Evolutionary conservation across 2,329 filamentous ascomycete species (phyloP).

Genomic region (Diplocarpon rosae): DNA sequence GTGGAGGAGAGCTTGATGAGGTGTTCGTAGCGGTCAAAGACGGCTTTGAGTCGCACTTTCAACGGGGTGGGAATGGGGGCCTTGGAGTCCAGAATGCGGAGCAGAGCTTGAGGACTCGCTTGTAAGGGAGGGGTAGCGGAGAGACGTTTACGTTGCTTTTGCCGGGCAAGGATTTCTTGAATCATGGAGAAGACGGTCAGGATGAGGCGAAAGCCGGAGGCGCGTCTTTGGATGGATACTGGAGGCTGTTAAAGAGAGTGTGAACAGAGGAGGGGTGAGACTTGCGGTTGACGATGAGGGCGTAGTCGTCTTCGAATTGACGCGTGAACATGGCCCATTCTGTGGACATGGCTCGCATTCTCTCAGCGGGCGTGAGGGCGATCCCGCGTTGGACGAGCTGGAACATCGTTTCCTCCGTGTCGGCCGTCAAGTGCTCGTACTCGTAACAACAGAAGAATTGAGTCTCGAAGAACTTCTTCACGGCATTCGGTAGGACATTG

Average conservation of each 20-base stretch:
- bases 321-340: conserved; percentile 35
- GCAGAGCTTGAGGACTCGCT: conserved; percentile 24
- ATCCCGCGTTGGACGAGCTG: conserved; percentile 36
- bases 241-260: not conserved
- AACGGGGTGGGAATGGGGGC: conserved; percentile 20
- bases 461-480: conserved; percentile 29
- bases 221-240: conserved; percentile 28
- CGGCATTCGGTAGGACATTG: conserved; percentile 28
- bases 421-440: conserved; percentile 29
- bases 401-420: conserved; percentile 38
- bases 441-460: conserved; percentile 34
- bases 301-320: conserved; percentile 33
- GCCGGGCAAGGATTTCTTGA: conserved; percentile 20
- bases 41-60: conserved; percentile 22
- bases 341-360: conserved; percentile 34
- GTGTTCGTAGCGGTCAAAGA: conserved; percentile 27
- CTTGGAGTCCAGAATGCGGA: conserved; percentile 25
- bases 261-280: not conserved
- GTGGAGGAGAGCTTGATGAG: conserved; percentile 24
- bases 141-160: not conserved
- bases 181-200: conserved; percentile 29
- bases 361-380: conserved; percentile 34
- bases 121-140: conserved; percentile 21
- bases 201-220: conserved; percentile 27
- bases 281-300: conserved; percentile 28